These are phyloP conservation scores for Tylopilus balloui DNA, from an alignment of 768 basidiomycete species.

Conservation along the genomic window DNA sequence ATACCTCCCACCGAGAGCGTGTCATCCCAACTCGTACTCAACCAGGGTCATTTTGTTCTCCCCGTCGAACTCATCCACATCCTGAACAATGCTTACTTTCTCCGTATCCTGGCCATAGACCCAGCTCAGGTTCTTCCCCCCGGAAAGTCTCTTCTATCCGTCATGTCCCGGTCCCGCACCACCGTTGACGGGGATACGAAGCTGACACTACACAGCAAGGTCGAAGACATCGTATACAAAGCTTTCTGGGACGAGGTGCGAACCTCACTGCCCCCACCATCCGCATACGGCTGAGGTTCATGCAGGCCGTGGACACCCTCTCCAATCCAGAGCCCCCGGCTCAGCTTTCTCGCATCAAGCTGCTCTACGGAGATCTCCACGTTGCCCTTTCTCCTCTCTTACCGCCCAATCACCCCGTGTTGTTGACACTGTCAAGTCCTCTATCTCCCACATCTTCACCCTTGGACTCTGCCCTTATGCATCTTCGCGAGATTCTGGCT, in stretches of 20 bases:
- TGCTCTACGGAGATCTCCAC: slow-evolving; percentile 51
- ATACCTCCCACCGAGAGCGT: slow-evolving; percentile 8
- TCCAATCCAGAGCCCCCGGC: slow-evolving; percentile 54
- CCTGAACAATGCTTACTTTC: slow-evolving; percentile 58
- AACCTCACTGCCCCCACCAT: slow-evolving; percentile 9
- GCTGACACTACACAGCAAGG: slow-evolving; percentile 44
- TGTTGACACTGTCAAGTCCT: slow-evolving; percentile 52
- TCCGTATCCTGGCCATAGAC: slow-evolving; percentile 64
- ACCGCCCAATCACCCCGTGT: slow-evolving; percentile 47
- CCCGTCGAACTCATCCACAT: slow-evolving; percentile 53
- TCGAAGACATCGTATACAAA: slow-evolving; percentile 46
- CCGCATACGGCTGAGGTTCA: slow-evolving; percentile 18
- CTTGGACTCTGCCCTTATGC: slow-evolving; percentile 49
- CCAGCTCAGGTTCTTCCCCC: slow-evolving; percentile 58
- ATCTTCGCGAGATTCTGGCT: slow-evolving; percentile 51
- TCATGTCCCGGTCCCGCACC: slow-evolving; percentile 39
- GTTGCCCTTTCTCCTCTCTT: slow-evolving; percentile 53
- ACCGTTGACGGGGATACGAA: slow-evolving; percentile 14
- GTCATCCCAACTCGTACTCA: slow-evolving; percentile 20
- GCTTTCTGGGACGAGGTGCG: slow-evolving; percentile 77
- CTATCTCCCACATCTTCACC: slow-evolving; percentile 67
- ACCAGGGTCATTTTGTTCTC: slow-evolving; percentile 30
- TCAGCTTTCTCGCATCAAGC: slow-evolving; percentile 56
- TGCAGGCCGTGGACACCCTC: slow-evolving; percentile 52
- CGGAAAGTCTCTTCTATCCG: slow-evolving; percentile 67